Conservation (phyloP, 1,139 yeast genomes). For the Torulaspora pretoriensis region DNA sequence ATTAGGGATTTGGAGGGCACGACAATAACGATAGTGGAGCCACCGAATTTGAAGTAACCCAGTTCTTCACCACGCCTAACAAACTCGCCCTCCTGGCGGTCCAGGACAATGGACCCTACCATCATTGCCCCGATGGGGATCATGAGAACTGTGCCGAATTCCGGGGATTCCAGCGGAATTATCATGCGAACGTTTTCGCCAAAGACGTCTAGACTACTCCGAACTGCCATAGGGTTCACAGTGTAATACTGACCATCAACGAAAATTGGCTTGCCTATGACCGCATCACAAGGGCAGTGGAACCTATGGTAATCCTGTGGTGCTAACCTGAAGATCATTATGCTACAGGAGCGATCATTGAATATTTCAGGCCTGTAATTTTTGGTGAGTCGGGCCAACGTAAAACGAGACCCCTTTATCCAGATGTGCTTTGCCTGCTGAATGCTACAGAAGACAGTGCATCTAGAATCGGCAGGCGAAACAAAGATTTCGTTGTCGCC, state of each 20-base stretch:
- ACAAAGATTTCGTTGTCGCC: constrained; percentile 52
- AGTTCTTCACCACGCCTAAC: constrained; percentile 74
- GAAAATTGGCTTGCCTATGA: constrained; percentile 56
- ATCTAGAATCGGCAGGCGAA: constrained; percentile 88
- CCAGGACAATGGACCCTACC: constrained; percentile 87
- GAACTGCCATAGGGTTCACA: constrained; percentile 94
- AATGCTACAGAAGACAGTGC: constrained; percentile 64
- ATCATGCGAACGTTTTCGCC: constrained; percentile 85
- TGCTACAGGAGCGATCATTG: constrained; percentile 48
- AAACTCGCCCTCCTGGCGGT: constrained; percentile 56
- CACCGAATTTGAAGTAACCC: constrained; percentile 95
- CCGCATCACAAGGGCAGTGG: constrained; percentile 82
- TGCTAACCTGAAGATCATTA: constrained; percentile 82
- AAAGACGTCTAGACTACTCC: constrained; percentile 83
- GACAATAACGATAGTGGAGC: constrained; percentile 73
- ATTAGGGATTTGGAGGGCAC: constrained; percentile 42
- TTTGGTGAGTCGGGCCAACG: constrained; percentile 60
- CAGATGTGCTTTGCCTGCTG: constrained; percentile 70
- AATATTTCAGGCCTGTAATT: constrained; percentile 41
- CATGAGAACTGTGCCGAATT: constrained; percentile 73
- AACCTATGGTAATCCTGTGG: constrained; percentile 97
- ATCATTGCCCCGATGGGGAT: constrained; percentile 96
- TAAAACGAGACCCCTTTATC: constrained; percentile 85
- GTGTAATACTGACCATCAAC: constrained; percentile 92
- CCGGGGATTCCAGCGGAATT: constrained; percentile 66